Percentiles rank a stretch among this genome's conserved stretches.
Evolutionary conservation across 2,329 filamentous ascomycete species (phyloP).

Genomic region (Aspergillus sergii): DNA sequence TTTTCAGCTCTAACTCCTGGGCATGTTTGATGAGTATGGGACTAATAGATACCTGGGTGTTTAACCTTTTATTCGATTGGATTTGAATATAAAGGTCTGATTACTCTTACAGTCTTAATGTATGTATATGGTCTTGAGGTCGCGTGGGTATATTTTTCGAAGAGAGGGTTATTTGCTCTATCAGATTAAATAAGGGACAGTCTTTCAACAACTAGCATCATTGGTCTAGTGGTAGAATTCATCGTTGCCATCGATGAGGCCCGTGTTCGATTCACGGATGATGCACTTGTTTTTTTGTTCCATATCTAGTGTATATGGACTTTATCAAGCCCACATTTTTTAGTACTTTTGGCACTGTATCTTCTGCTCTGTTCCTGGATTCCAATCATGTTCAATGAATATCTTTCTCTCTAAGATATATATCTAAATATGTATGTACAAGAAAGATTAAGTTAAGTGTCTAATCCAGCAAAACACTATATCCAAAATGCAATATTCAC

Average conservation of each 20-base stretch:
- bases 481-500: not conserved
- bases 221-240: conserved; percentile 51
- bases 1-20: too few species aligned
- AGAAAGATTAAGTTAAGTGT: not conserved
- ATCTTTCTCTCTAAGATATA: not conserved
- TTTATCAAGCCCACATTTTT: too few species aligned
- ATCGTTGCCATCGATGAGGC: conserved; percentile 51
- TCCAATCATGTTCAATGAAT: not conserved
- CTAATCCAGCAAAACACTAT: not conserved
- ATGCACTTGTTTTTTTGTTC: conserved; percentile 25
- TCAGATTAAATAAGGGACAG: not conserved
- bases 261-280: conserved; percentile 52
- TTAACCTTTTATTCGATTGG: too few species aligned
- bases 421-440: not conserved
- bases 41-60: too few species aligned
- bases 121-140: too few species aligned
- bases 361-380: not conserved
- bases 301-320: too few species aligned
- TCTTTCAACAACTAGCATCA: conserved; percentile 32
- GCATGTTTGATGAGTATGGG: too few species aligned
- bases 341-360: not conserved
- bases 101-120: too few species aligned
- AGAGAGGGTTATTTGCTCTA: too few species aligned
- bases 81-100: too few species aligned
- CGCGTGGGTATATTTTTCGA: too few species aligned